Evolutionary conservation across 1,284 basidiomycete species (phyloP).

Genomic region (Erythrobasidium hasegawianum): DNA sequence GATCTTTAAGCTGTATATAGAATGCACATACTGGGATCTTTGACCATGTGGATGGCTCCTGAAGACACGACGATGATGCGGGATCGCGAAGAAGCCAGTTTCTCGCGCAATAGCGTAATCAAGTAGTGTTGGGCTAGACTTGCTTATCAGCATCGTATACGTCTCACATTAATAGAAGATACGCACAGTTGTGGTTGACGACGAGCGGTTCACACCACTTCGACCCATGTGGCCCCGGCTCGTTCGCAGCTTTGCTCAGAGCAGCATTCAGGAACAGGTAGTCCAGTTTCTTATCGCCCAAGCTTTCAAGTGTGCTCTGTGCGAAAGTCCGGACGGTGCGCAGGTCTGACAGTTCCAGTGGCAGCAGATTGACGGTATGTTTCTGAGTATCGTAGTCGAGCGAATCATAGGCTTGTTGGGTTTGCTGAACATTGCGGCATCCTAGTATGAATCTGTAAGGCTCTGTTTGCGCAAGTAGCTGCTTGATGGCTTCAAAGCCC

Average conservation of each 20-base stretch:
- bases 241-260: constrained; percentile 3
- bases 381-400: constrained; percentile 9
- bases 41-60: constrained; percentile 8
- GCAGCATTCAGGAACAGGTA: constrained; percentile 23
- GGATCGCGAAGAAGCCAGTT: constrained; percentile 9
- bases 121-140: constrained; percentile 26
- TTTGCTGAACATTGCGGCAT: background rate
- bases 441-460: constrained; percentile 28
- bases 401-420: constrained; percentile 2
- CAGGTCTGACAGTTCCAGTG: constrained; percentile 15
- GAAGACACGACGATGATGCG: constrained; percentile 21
- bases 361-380: constrained; percentile 3
- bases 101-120: constrained; percentile 14
- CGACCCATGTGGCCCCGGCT: constrained; percentile 6
- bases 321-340: constrained; percentile 8
- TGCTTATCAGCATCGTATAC: background rate
- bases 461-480: background rate
- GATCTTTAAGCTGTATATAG: too few species aligned
- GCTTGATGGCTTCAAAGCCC: constrained; percentile 28
- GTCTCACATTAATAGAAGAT: too few species aligned
- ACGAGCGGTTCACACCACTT: constrained; percentile 17
- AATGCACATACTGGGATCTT: background rate
- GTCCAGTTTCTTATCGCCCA: constrained; percentile 3
- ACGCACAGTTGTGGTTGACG: constrained; percentile 27
- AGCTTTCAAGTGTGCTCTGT: background rate